A percentile compares a stretch with the other conserved stretches of the same genome.
Evolutionary conservation across 306 rosid genomes (phyloP).

Genomic region (Prunus padus): DNA sequence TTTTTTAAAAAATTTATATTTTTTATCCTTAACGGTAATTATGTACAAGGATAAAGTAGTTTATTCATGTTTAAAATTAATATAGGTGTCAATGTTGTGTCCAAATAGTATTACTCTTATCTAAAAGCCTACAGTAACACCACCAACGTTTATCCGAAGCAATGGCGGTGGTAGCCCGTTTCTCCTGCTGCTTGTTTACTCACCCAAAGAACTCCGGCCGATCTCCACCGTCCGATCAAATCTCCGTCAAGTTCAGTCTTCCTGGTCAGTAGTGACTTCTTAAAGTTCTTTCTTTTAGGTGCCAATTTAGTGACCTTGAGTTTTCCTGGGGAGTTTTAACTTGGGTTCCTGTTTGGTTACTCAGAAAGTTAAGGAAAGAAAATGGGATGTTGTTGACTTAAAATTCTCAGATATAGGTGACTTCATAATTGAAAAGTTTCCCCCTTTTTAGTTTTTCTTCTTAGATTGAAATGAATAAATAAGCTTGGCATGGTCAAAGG

Average conservation of each 20-base stretch:
- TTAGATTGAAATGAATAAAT: constrained; percentile 1
- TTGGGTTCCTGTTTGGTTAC: background rate
- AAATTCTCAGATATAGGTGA: background rate
- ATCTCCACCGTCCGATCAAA: constrained; percentile 34
- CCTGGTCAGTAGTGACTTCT: constrained; percentile 38
- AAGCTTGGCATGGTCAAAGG: background rate
- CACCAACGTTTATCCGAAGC: constrained; percentile 34
- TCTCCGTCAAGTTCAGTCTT: constrained; percentile 27
- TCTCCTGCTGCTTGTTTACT: constrained; percentile 52
- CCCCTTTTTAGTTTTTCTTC: background rate
- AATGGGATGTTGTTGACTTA: background rate
- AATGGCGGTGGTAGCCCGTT: constrained; percentile 68
- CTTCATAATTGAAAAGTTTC: background rate
- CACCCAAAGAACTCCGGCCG: constrained; percentile 36
- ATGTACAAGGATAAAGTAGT: too few relatives aligned
- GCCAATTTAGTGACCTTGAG: background rate
- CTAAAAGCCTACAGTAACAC: background rate
- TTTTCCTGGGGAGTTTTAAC: background rate
- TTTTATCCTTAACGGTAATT: too few relatives aligned
- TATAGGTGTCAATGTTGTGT: too few relatives aligned
- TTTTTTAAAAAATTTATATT: too few relatives aligned
- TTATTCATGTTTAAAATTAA: too few relatives aligned
- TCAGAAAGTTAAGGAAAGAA: background rate
- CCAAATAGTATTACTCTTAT: too few relatives aligned
- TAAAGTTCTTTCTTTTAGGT: background rate